phyloP scores from a whole-genome alignment of 129 eudicot species.

The Mikania micrantha region DNA sequence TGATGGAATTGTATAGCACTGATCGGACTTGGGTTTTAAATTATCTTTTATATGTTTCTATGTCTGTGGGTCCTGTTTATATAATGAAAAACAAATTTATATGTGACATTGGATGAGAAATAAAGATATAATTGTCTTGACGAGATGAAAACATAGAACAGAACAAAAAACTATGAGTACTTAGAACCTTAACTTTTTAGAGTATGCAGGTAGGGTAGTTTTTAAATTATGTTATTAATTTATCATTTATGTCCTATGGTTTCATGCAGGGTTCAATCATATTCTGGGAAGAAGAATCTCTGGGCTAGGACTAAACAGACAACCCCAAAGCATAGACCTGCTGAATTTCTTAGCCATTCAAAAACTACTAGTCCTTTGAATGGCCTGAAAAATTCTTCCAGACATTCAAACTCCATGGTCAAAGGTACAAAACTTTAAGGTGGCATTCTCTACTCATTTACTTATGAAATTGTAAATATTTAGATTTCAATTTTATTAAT shows the following conservation, averaged over 20 bases:
- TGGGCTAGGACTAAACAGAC: conserved; percentile 29
- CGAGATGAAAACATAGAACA: neutral
- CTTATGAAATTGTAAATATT: too few relatives aligned
- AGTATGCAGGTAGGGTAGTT: neutral
- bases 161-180: too few relatives aligned
- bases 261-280: conserved; percentile 30
- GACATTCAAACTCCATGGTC: conserved; percentile 37
- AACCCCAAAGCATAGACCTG: conserved; percentile 29
- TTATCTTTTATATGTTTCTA: neutral
- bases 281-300: conserved; percentile 15
- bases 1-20: neutral
- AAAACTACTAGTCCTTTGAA: conserved; percentile 30
- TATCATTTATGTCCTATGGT: conserved; percentile 14
- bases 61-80: neutral
- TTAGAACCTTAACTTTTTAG: neutral
- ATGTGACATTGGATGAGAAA: neutral
- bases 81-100: neutral
- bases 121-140: neutral
- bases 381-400: conserved; percentile 37
- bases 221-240: conserved; percentile 4
- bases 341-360: conserved; percentile 71
- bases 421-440: conserved; percentile 38
- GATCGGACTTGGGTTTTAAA: neutral
- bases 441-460: neutral
- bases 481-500: too few relatives aligned